Conservation (phyloP, 2,329 filamentous ascomycete genomes). For the Colletotrichum theobromicola region DNA sequence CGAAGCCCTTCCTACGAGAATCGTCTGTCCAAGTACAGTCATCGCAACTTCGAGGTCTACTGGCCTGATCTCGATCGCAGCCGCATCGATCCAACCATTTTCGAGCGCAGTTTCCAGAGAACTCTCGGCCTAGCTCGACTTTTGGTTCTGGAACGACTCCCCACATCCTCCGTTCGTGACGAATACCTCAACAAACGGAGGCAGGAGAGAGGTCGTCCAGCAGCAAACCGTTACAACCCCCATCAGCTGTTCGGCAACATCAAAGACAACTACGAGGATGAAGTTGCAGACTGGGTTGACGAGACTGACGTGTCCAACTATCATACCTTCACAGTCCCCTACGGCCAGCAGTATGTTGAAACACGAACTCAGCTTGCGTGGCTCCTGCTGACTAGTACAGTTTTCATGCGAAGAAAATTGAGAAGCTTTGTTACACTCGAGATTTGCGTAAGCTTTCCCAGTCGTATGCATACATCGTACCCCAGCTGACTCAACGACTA, state of each 20-base stretch:
- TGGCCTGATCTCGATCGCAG: slow-evolving; percentile 78
- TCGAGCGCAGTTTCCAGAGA: slow-evolving; percentile 78
- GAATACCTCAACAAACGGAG: slow-evolving; percentile 73
- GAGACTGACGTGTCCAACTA: slow-evolving; percentile 81
- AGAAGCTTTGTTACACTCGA: slow-evolving; percentile 81
- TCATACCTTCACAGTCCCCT: slow-evolving; percentile 76
- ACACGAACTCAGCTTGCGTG: neutral
- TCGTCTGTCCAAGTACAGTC: slow-evolving; percentile 83
- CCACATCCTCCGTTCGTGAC: slow-evolving; percentile 71
- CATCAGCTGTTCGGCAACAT: slow-evolving; percentile 69
- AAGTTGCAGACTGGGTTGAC: slow-evolving; percentile 83
- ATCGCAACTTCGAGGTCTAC: slow-evolving; percentile 83
- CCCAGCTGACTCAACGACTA: neutral
- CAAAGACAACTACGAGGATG: slow-evolving; percentile 79
- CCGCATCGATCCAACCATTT: slow-evolving; percentile 85
- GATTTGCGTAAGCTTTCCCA: slow-evolving; percentile 61
- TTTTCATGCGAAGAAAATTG: slow-evolving; percentile 73
- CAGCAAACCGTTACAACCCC: slow-evolving; percentile 46
- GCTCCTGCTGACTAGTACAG: neutral
- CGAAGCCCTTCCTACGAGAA: slow-evolving; percentile 89
- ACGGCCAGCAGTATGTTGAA: slow-evolving; percentile 51
- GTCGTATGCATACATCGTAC: neutral
- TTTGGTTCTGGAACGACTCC: slow-evolving; percentile 79
- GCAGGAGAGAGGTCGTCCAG: slow-evolving; percentile 73
- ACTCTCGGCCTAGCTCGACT: slow-evolving; percentile 80